Evolutionary conservation across 139 green algal species (phyloP), one percentile per base, ranked within the genome.

Genomic region (Chlamydomonas sp.): DNA sequence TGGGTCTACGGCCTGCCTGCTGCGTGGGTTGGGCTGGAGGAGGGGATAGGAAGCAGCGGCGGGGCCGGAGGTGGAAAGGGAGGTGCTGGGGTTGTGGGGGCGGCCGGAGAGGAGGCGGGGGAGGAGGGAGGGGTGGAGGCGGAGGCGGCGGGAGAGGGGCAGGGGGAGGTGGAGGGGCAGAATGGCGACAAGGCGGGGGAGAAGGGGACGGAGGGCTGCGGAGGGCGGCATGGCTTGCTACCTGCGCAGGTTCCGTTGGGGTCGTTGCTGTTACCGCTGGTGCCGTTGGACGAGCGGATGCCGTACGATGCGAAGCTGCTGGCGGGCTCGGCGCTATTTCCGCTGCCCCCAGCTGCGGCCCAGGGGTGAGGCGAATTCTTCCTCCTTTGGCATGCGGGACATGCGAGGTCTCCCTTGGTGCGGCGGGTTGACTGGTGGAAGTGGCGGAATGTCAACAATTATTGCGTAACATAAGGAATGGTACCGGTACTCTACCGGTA

Each of bases 281-380:
- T 86, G 6, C 82, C 72, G 61, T 62, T 79, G 71, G 82, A 86
- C 9, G 71, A 86, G 61, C 69, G 82, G 20, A 2, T 57, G 71
- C 82, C 82, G 8, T 79, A 61, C 20, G 82, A 86, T 3, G 82
- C 71, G 3, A 31, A 20, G 5, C 31, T 86, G 59, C 3, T 86
- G 71, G 82, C 82, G n/a, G 82, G 82, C 71, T 73, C 71, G 4
- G 82, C 82, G 14, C 72, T 86, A n/a, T 86, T 86, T 10, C 82
- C 82, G 8, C 62, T 86, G 3, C 71, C 71, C 71, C n/a, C 14
- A 9, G n/a, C 71, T 73, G 67, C 67, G 64, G 64, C 64, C 64
- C 10, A 69, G 10, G 10, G 8, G 64, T 12, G 64, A 69, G 64
- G 64, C 9, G 64, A 12, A 69, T 69, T 12, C 64, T 69, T 9